Evolutionary conservation across 1,139 yeast species (phyloP).

Genomic region (Sugiyamaella paludigena): DNA sequence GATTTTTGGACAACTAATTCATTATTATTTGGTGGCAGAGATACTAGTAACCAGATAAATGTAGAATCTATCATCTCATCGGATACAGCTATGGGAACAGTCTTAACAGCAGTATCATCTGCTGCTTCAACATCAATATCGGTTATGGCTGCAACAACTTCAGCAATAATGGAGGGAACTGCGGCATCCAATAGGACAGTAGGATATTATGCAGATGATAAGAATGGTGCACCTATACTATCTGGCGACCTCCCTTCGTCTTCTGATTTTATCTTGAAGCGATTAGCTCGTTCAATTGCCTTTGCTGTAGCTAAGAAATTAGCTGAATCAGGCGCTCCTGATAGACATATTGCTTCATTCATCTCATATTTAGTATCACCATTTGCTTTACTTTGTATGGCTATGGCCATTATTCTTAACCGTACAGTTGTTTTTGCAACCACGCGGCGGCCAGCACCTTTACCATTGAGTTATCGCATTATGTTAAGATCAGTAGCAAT

Average conservation of each 20-base stretch:
- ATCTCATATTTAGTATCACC: conserved; percentile 46
- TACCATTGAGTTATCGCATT: conserved; percentile 30
- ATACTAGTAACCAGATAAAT: too few species aligned
- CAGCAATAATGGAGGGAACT: too few species aligned
- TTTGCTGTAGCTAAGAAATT: conserved; percentile 26
- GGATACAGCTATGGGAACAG: too few species aligned
- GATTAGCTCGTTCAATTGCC: conserved; percentile 23
- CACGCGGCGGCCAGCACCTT: conserved; percentile 45
- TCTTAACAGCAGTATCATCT: too few species aligned
- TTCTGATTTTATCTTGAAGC: conserved; percentile 21
- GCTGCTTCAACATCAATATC: too few species aligned
- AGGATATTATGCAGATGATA: too few species aligned
- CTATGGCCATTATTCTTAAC: conserved; percentile 63
- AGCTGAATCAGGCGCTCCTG: conserved; percentile 30
- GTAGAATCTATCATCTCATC: too few species aligned
- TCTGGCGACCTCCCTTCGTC: background rate
- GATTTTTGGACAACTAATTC: too few species aligned
- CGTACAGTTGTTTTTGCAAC: conserved; percentile 67
- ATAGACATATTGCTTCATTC: conserved; percentile 24
- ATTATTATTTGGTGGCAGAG: too few species aligned
- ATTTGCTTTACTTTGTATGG: conserved; percentile 53
- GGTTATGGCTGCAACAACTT: too few species aligned
- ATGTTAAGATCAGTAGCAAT: conserved; percentile 44
- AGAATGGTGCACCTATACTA: too few species aligned
- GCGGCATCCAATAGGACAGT: too few species aligned